Base-by-base conservation (phyloP, 257 asterid species). In the Schizonepeta tenuifolia region DNA sequence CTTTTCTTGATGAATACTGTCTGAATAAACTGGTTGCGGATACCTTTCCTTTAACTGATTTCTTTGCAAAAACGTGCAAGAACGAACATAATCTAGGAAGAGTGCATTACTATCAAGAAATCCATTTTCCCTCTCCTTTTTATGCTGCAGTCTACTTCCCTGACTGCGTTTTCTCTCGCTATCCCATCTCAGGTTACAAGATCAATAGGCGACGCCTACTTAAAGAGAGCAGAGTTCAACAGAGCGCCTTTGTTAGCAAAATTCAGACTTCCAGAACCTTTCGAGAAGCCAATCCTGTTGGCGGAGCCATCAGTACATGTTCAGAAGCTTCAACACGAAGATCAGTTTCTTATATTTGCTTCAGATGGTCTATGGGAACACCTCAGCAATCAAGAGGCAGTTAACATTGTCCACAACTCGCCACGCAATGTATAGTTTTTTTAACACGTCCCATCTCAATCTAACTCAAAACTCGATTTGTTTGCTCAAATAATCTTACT, bases 351-450 rank as follows among this genome's bases (percentile, higher is more conserved):
- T 73, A 89, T 91, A 80, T 85, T 89, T 69, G 97, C 96, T 9
- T 89, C 96, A 13, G 96, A 91, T 59, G 96, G 96, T 41, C 77
- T 91, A 21, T 91, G 97, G 97, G 96, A 91, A 73, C 96, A 91
- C 78, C 92, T 91, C n/a, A 84, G 83, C 83, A 91, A 89, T 63
- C 87, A 91, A 78, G 86, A 87, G 75, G 97, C 96, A 15, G 96
- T 87, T 24, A 77, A 87, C 74, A 69, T 89, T 56, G 95, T 91
- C 68, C 82, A 81, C 80, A 73, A 60, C 69, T 83, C 85, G 63
- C 80, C 88, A 9, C 88, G 80, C 57, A 78, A 80, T 66, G 97
- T 91, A 89, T 8, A 86, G 44, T 75, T 64, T 62, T 64, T 62
- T 70, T 60, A 6, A 63, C 18, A 28, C 35, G 3, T 11, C 9